These are phyloP conservation scores for Elaeis guineensis DNA, from an alignment of 176 grass and related monocot species.

Conservation along the genomic window DNA sequence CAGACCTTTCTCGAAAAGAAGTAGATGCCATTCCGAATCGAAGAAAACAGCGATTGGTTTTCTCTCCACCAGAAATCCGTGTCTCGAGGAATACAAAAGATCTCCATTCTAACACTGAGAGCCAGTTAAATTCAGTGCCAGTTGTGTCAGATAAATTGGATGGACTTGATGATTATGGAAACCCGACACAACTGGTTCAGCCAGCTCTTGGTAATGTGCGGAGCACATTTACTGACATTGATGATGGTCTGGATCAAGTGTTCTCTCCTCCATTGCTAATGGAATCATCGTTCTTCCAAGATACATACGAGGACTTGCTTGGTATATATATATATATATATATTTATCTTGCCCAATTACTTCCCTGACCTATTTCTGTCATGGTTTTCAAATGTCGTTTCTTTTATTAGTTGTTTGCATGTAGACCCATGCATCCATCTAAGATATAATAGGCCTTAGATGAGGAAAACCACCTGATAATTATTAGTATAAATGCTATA, in stretches of 20 bases:
- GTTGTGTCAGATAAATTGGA: constrained; percentile 35
- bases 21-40: constrained; percentile 36
- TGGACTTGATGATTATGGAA: constrained; percentile 24
- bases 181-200: constrained; percentile 11
- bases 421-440: too few relatives aligned
- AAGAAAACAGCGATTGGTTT: constrained; percentile 46
- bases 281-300: constrained; percentile 73
- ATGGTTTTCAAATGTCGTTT: too few relatives aligned
- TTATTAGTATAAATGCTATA: too few relatives aligned
- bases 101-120: constrained; percentile 19
- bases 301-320: constrained; percentile 82
- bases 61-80: constrained; percentile 29
- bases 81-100: constrained; percentile 28
- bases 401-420: too few relatives aligned
- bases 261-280: constrained; percentile 78
- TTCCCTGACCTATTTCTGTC: too few relatives aligned
- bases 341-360: too few relatives aligned
- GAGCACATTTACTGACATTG: constrained; percentile 40
- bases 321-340: constrained; percentile 30
- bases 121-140: constrained; percentile 20
- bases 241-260: constrained; percentile 93
- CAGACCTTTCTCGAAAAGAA: constrained; percentile 40
- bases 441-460: too few relatives aligned
- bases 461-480: too few relatives aligned
- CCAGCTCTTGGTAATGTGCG: constrained; percentile 22